Evolutionary conservation across 129 eudicot species (phyloP), one percentile per base, ranked within the genome.

Genomic region (Tagetes erecta): DNA sequence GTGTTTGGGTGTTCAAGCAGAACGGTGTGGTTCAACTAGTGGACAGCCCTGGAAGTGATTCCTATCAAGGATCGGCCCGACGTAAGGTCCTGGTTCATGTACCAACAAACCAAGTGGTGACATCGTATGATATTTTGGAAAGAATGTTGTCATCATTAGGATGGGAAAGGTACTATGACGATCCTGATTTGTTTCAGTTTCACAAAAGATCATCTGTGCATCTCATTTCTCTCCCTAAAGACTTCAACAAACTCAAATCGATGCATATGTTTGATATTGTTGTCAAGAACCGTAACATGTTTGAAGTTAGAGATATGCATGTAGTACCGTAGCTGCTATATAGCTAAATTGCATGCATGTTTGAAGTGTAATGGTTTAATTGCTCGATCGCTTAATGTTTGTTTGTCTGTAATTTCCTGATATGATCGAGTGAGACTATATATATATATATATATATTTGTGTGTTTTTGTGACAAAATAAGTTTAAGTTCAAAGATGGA

Each of bases 1-100:
- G 98, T 58, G 98, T 92, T 66, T 92, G 98, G 98, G 92, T 89
- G 73, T 92, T 92, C 84, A 92, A 92, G 36, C 62, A 55, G 76
- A 89, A 92, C 7, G 96, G 97, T 2, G 96, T 92, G 8, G 85
- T 92, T n/a, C 82, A 91, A 10, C 82, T 92, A 0, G 92, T 90
- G 55, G 93, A 87, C 79, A 91, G 85, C 81, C 87, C 96, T 1
- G 93, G 95, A n/a, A 84, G 81, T 0, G 86, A 83, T 47, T 80
- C 91, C 1, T 70, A 38, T 40, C 86, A 80, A 34, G 88, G 95
- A 31, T 68, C 67, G 2, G 39, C 36, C 6, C 62, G 75, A 36
- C 80, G 88, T n/a, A 89, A 92, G 58, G 82, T 86, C 71, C 44
- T 89, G n/a, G 92, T 92, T 63, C 88, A 92, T 70, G 52, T 85